A percentile compares a stretch with the other conserved stretches of the same genome.
Conservation (phyloP, 352 stramenopile genomes). For the Globisporangium cederbergense region DNA sequence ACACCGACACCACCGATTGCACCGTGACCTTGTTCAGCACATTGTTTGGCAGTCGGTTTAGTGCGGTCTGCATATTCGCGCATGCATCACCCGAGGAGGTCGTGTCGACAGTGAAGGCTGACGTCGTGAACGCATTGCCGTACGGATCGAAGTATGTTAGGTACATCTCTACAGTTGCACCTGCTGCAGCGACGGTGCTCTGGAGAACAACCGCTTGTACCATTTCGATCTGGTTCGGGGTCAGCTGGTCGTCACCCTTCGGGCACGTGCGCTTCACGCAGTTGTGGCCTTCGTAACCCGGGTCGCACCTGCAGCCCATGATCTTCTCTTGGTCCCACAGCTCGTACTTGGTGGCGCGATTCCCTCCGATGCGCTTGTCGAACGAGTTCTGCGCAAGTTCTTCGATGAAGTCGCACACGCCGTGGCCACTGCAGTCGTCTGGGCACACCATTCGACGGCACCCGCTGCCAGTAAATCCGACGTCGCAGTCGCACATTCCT, state of each 20-base stretch:
- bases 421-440: conserved; percentile 44
- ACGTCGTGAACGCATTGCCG: conserved; percentile 58
- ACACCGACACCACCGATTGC: background rate
- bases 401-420: conserved; percentile 51
- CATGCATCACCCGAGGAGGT: conserved; percentile 15
- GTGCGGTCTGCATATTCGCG: conserved; percentile 31
- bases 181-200: background rate
- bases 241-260: conserved; percentile 81
- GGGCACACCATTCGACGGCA: conserved; percentile 51
- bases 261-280: conserved; percentile 78
- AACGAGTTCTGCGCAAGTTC: conserved; percentile 40
- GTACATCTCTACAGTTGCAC: conserved; percentile 22
- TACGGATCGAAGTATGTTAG: conserved; percentile 77
- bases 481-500: conserved; percentile 62
- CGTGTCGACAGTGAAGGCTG: conserved; percentile 28
- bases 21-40: conserved; percentile 54
- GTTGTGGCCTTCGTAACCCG: conserved; percentile 45
- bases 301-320: conserved; percentile 59
- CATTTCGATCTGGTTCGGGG: conserved; percentile 51
- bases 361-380: conserved; percentile 39
- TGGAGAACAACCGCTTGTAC: conserved; percentile 28
- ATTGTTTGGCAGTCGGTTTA: conserved; percentile 60
- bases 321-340: conserved; percentile 81
- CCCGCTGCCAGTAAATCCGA: conserved; percentile 59
- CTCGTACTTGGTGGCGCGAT: conserved; percentile 24